Base-by-base conservation (phyloP, 1,139 yeast genomes). In the Geotrichum australiense region DNA sequence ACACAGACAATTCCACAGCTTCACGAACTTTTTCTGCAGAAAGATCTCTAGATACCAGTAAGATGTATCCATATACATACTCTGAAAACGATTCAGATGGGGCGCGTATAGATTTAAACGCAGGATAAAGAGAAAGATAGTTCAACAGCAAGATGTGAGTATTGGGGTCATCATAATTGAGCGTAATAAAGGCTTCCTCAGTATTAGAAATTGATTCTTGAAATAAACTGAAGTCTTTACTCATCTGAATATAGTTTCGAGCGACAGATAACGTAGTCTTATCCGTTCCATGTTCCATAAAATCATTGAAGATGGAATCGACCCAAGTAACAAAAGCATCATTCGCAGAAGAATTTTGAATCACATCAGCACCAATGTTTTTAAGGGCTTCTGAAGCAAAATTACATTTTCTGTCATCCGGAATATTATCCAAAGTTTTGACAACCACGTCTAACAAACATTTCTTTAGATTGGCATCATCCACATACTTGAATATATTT, bases 51-150 rank as follows among this genome's bases (percentile, higher is more conserved):
- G 23, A 33, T 16, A 24, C 8, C 1, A 31, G 14, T 3, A 20
- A n/a, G n/a, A 27, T 33, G 22, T 22, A 25, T 5, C 24, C 36
- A 6, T 11, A 19, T 4, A 41, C 28, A 24, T 32, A 41, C 10
- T 37, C 32, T n/a, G 45, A 41, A 32, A 41, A 37, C 4, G 28
- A n/a, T 11, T 27, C 29, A 5, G 41, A 32, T 6, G 41, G 41
- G 25, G 38, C 28, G 10, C 21, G 16, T 10, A 31, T 10, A 11
- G 29, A 31, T 4, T 24, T 20, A 8, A 41, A 37, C 8, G 41
- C 23, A 5, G 35, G 25, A 20, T 26, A 23, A 10, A 41, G 29
- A 12, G 38, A 27, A 14, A 41, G 14, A 32, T 27, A 41, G 27
- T 36, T 33, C 7, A 38, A 24, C 4, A 32, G 6, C 16, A 37